Base-by-base conservation (phyloP, 164 flowering plant genomes). In the Liriodendron chinense region DNA sequence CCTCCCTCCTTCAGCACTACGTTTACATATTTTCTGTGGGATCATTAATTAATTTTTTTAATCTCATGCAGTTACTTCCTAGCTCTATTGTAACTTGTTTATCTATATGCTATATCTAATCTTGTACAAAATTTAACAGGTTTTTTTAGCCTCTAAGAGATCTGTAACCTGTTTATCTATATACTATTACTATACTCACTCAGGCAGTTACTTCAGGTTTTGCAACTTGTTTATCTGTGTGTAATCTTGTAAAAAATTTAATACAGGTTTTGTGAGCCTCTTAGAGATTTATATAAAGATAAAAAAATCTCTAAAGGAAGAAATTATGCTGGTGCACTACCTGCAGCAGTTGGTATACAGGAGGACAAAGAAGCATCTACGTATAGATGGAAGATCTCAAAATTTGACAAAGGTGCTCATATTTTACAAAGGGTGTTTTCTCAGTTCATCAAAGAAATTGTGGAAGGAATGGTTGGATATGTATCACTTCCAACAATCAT, bases 381-480 rank as follows among this genome's bases (percentile, higher is more conserved):
- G 50, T 68, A 72, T 68, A 86, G 78, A 71, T 92, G 94, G 97
- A 86, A 82, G 79, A 80, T 88, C 71, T 74, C 90, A 49, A 86
- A 84, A 63, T 85, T 83, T 70, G 79, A 79, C 1, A 83, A 73
- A 77, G 84, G 82, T 81, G 86, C 87, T 79, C 85, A 77, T 66
- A 77, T 90, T 43, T 71, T 89, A 82, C 88, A 88, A 76, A 89
- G 85, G 78, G 72, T 96, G 79, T 82, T 92, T 71, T 90, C 96
- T 76, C 87, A 81, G 70, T 92, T 96, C 85, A 88, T 96, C 77
- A 90, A 87, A 81, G 95, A 90, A 81, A 90, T 96, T 71, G 92
- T 96, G 76, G 98, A 94, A 78, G 99, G 97, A 79, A 92, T 96
- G 99, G 87, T 94, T 73, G 98, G 98, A 74, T 90, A 91, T 87